Evolutionary conservation across 495 filamentous ascomycete genomes (phyloP).

Genomic region (Aspergillus sclerotiicarbonarius): DNA sequence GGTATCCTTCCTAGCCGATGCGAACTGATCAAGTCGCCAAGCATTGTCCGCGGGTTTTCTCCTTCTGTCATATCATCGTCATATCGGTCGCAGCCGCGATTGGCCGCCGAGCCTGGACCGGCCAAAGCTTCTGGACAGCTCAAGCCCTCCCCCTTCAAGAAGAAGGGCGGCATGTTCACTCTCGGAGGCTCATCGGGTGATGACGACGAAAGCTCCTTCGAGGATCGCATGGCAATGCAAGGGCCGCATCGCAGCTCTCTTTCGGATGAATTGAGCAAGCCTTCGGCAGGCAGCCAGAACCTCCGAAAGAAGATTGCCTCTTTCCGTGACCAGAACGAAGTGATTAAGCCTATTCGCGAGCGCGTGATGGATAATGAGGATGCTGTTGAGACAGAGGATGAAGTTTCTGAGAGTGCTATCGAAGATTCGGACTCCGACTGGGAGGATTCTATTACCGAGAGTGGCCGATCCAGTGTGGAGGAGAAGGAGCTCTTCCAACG

Average conservation of each 20-base stretch:
- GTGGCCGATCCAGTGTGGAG: constrained; percentile 74
- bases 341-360: constrained; percentile 59
- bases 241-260: constrained; percentile 49
- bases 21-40: constrained; percentile 62
- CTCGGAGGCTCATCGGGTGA: constrained; percentile 75
- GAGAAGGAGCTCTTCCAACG: constrained; percentile 80
- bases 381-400: constrained; percentile 70
- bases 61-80: constrained; percentile 73
- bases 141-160: constrained; percentile 47
- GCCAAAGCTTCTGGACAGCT: constrained; percentile 42
- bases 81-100: constrained; percentile 59
- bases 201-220: constrained; percentile 77
- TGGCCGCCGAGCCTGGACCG: constrained; percentile 49
- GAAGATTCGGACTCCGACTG: constrained; percentile 86
- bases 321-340: constrained; percentile 74
- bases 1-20: constrained; percentile 31
- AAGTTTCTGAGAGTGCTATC: constrained; percentile 76
- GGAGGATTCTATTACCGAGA: constrained; percentile 92
- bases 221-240: constrained; percentile 56
- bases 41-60: constrained; percentile 84
- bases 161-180: constrained; percentile 69
- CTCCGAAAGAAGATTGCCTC: constrained; percentile 75
- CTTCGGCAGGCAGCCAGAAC: constrained; percentile 24
- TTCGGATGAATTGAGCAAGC: constrained; percentile 50
- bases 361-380: constrained; percentile 62